A percentile compares a stretch with the other conserved stretches of the same genome.
Evolutionary conservation across 257 asterid species (phyloP).

Genomic region (Vinca minor): DNA sequence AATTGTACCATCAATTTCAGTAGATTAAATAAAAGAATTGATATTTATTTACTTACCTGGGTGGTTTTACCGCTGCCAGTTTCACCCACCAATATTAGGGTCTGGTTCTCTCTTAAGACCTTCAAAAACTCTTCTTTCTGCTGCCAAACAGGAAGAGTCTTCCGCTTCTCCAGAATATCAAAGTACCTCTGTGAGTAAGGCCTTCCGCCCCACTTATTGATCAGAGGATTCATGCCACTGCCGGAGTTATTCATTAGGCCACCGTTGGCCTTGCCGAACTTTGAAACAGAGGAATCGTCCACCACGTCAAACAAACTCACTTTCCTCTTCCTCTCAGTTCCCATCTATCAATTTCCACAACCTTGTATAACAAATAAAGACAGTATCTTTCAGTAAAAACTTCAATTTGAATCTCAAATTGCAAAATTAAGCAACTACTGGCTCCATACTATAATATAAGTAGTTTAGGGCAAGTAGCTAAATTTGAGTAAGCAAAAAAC

Average conservation of each 20-base stretch:
- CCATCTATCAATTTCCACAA: slow-evolving; percentile 33
- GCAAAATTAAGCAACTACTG: neutral
- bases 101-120: slow-evolving; percentile 55
- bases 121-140: slow-evolving; percentile 84
- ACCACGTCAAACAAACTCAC: slow-evolving; percentile 91
- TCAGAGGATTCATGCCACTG: slow-evolving; percentile 17
- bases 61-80: slow-evolving; percentile 98
- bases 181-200: slow-evolving; percentile 67
- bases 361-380: neutral
- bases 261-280: slow-evolving; percentile 46
- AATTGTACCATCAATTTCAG: too few species aligned
- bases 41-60: slow-evolving; percentile 41
- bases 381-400: neutral
- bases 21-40: neutral
- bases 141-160: slow-evolving; percentile 91
- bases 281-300: slow-evolving; percentile 58
- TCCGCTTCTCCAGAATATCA: slow-evolving; percentile 83
- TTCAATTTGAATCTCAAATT: neutral
- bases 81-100: slow-evolving; percentile 89
- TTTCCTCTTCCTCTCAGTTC: slow-evolving; percentile 94
- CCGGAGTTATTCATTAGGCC: slow-evolving; percentile 18
- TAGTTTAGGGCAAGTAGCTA: too few species aligned
- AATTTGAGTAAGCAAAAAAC: too few species aligned
- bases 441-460: too few species aligned
- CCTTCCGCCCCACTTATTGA: slow-evolving; percentile 62